A percentile compares a stretch with the other conserved stretches of the same genome.
phyloP scores from a whole-genome alignment of 495 filamentous ascomycete genomes.

The Neurospora sp. region DNA sequence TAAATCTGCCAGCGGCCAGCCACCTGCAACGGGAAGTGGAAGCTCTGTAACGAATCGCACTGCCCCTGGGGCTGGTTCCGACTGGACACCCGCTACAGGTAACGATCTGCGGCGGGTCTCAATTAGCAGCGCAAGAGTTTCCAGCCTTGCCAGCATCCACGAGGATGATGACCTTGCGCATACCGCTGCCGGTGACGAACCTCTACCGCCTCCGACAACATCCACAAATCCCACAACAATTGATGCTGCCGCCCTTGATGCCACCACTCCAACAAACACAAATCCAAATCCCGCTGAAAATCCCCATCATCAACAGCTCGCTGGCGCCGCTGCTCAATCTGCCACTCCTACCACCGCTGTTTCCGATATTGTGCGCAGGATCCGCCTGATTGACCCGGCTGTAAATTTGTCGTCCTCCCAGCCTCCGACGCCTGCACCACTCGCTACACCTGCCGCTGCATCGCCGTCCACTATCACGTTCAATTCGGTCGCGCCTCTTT shows the following conservation, averaged over 20 bases:
- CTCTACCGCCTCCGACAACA: slow-evolving; percentile 4
- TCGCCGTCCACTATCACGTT: neutral
- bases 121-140: neutral
- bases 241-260: neutral
- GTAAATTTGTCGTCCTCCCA: slow-evolving; percentile 1
- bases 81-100: neutral
- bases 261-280: slow-evolving; percentile 1
- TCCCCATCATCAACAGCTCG: slow-evolving; percentile 1
- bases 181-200: neutral
- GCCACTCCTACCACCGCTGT: slow-evolving; percentile 1
- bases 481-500: neutral
- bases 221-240: neutral
- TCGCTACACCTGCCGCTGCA: neutral
- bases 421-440: slow-evolving; percentile 1
- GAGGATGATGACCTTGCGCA: neutral
- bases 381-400: slow-evolving; percentile 16
- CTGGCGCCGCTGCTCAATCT: neutral
- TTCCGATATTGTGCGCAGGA: slow-evolving; percentile 1
- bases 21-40: neutral
- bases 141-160: slow-evolving; percentile 1
- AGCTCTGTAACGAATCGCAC: neutral
- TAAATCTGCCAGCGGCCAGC: neutral
- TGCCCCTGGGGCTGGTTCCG: neutral
- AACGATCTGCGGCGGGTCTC: neutral
- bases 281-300: neutral